A percentile compares a stretch with the other conserved stretches of the same genome.
Conservation (phyloP, 257 asterid species). For the Fraxinus excelsior region DNA sequence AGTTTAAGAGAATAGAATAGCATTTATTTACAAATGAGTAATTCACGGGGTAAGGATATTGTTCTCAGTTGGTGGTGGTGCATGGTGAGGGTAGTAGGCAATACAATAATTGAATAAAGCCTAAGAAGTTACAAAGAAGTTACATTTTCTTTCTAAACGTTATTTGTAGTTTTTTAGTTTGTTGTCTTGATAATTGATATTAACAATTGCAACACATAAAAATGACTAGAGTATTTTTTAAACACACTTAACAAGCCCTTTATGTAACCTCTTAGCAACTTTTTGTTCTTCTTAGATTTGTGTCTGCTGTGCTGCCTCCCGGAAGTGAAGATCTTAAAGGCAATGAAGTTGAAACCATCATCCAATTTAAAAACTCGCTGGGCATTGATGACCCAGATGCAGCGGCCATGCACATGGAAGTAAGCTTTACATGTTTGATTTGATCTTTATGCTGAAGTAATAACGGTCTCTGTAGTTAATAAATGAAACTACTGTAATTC, state of each 20-base stretch:
- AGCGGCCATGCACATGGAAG: slow-evolving; percentile 98
- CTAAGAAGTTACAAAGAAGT: no score
- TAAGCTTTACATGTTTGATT: slow-evolving; percentile 23
- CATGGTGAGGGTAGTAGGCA: background rate
- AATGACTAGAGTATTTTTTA: background rate
- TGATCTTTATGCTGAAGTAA: slow-evolving; percentile 6
- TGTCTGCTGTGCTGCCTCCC: slow-evolving; percentile 78
- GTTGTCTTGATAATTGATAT: background rate
- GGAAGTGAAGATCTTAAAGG: slow-evolving; percentile 87
- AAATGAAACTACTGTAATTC: slow-evolving; percentile 20
- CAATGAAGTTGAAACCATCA: slow-evolving; percentile 78
- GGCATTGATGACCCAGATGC: slow-evolving; percentile 99
- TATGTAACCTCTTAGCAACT: background rate
- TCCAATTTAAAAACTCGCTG: slow-evolving; percentile 73
- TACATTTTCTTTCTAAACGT: background rate
- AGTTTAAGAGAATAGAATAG: background rate
- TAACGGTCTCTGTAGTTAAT: slow-evolving; percentile 4
- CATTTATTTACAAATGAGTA: background rate
- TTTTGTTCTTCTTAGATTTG: slow-evolving; percentile 48
- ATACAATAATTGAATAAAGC: background rate
- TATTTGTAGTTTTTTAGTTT: background rate
- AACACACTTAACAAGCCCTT: background rate
- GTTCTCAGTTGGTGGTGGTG: background rate
- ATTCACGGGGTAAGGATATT: background rate
- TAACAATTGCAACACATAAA: background rate